These are phyloP conservation scores for Lupinus albus DNA, from an alignment of 306 rosid species.

Conservation along the genomic window DNA sequence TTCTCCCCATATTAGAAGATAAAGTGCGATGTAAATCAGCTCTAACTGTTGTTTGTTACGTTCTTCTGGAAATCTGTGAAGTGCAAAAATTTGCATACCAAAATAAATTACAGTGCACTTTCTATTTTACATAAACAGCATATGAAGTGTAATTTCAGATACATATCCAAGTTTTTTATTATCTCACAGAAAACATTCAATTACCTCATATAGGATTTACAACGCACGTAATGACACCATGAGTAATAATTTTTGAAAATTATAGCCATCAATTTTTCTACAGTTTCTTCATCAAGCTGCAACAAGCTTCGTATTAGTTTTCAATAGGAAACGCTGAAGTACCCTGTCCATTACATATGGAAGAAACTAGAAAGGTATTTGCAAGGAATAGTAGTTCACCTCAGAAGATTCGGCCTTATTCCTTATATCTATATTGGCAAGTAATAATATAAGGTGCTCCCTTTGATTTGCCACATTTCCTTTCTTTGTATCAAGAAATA, in stretches of 20 bases:
- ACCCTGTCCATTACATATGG: conserved; percentile 6
- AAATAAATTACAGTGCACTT: conserved; percentile 36
- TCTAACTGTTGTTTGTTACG: conserved; percentile 59
- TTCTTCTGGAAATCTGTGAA: conserved; percentile 55
- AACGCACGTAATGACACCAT: conserved; percentile 84
- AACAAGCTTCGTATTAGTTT: conserved; percentile 47
- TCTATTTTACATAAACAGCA: conserved; percentile 28
- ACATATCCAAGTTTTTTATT: conserved; percentile 30
- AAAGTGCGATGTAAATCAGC: conserved; percentile 81
- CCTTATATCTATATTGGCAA: conserved; percentile 80
- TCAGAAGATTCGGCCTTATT: conserved; percentile 42
- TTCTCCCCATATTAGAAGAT: conserved; percentile 99
- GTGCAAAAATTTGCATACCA: conserved; percentile 28
- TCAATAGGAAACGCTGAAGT: conserved; percentile 24
- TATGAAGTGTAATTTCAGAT: conserved; percentile 30
- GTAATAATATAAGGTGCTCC: conserved; percentile 89
- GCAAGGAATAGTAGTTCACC: conserved; percentile 49
- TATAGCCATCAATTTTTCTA: conserved; percentile 51
- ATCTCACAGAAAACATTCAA: conserved; percentile 36
- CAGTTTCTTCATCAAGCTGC: conserved; percentile 71
- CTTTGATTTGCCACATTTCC: conserved; percentile 98
- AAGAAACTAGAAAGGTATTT: conserved; percentile 24
- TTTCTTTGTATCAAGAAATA: conserved; percentile 66
- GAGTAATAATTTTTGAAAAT: conserved; percentile 84
- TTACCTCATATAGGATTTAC: conserved; percentile 64